Conservation (phyloP, 257 asterid genomes). For the Solanum bulbocastanum region DNA sequence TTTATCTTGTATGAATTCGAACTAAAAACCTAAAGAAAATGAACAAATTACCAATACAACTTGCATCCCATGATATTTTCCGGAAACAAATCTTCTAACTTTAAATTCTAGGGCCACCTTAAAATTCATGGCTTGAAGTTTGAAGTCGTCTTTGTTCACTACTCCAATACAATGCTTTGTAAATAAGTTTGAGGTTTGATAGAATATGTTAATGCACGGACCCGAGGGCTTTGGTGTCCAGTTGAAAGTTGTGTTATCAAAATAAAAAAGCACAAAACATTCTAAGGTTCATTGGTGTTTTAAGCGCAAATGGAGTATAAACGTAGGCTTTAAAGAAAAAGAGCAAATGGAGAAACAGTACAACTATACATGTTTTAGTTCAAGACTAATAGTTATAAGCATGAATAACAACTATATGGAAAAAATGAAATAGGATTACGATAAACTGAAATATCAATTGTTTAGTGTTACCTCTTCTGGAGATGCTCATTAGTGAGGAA, state of each 20-base stretch:
- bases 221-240: not conserved
- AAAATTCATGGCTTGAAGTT: not conserved
- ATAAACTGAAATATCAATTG: no score
- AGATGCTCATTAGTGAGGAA: no score
- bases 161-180: not conserved
- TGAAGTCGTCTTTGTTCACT: not conserved
- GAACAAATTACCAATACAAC: not conserved
- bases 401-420: no score
- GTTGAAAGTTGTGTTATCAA: not conserved
- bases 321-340: not conserved
- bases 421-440: no score
- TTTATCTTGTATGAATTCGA: not conserved
- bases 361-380: not conserved
- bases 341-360: not conserved
- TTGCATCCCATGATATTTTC: not conserved
- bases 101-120: not conserved
- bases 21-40: not conserved
- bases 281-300: not conserved
- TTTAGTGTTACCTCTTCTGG: no score
- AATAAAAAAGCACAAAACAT: no score
- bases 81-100: not conserved
- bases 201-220: not conserved
- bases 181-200: not conserved
- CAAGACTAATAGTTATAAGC: not conserved
- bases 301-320: not conserved